phyloP scores from a whole-genome alignment of 2,329 filamentous ascomycete species.

The Blastomyces silverae region DNA sequence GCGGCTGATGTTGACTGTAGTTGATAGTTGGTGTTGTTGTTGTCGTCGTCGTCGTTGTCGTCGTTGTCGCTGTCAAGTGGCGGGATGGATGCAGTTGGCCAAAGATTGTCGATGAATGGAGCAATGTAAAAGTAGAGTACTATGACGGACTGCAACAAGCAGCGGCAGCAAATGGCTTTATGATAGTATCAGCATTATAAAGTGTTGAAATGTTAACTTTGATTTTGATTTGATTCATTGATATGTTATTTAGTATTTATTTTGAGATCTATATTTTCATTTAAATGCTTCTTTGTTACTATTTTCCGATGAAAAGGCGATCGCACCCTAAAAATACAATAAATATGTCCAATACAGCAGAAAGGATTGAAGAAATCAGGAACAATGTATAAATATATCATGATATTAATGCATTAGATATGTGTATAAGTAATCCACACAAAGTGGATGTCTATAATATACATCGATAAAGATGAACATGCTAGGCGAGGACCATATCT shows the following conservation, averaged over 20 bases:
- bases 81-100: neutral
- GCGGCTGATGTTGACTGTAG: neutral
- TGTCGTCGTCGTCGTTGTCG: neutral
- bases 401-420: neutral
- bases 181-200: neutral
- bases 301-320: too few relatives aligned
- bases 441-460: neutral
- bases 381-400: neutral
- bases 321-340: too few relatives aligned
- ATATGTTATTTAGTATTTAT: neutral
- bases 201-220: neutral
- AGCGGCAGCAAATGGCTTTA: neutral
- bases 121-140: neutral
- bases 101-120: too few relatives aligned
- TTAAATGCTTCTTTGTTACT: too few relatives aligned
- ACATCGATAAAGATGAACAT: neutral
- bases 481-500: neutral
- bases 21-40: neutral
- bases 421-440: neutral
- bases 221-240: neutral
- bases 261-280: neutral
- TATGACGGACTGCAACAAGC: neutral
- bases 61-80: neutral
- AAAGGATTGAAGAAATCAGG: neutral
- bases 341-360: neutral